Conservation (phyloP, 139 green algal species). For the Coccomyxa sp. region DNA sequence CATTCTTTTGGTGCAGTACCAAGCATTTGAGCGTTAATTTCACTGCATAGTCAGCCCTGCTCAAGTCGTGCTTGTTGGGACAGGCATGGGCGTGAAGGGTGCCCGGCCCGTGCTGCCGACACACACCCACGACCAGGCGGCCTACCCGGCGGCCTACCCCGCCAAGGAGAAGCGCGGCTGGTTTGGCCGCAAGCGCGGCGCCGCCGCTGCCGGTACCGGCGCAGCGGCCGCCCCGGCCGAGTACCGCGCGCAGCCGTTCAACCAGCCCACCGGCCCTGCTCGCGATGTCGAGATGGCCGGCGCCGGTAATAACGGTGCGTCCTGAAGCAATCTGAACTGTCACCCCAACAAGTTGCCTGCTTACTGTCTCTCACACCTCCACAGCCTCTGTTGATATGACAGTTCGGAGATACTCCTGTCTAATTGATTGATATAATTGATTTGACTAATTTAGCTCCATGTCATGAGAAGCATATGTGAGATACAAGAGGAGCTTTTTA, state of each 20-base stretch:
- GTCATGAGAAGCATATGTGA: not conserved
- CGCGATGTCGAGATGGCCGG: not conserved
- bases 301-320: not conserved
- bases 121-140: too few relatives aligned
- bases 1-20: not conserved
- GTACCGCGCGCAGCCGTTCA: not conserved
- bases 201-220: not conserved
- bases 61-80: not conserved
- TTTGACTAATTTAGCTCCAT: not conserved
- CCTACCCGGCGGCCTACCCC: not conserved
- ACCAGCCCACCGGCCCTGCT: not conserved
- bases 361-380: not conserved
- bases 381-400: not conserved
- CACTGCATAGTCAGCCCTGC: not conserved
- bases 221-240: not conserved
- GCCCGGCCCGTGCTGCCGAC: not conserved
- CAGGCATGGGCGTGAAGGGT: not conserved
- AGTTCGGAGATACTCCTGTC: not conserved
- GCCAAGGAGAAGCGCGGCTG: not conserved
- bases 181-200: not conserved
- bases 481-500: not conserved
- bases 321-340: not conserved
- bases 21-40: not conserved
- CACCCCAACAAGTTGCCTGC: not conserved
- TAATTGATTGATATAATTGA: too few relatives aligned